Base-by-base conservation (phyloP, 148 eudicot species). In the Pouteria glomerata region DNA sequence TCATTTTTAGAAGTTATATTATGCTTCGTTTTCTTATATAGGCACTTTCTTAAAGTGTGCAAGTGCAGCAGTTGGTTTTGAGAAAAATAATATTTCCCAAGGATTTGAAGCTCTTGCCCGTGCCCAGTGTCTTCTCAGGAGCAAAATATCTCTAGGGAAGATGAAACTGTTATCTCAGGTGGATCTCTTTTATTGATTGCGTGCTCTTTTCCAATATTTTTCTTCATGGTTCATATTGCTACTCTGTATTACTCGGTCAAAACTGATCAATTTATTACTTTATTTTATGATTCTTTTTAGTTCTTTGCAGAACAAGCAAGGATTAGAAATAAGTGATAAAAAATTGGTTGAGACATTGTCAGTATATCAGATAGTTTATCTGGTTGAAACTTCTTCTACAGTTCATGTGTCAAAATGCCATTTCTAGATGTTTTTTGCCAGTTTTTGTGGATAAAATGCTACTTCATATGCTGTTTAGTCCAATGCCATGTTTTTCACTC, bases 81-180 rank as follows among this genome's bases (percentile, higher is more conserved):
- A 92, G 88, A 90, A 85, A 87, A 96, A 87, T 74, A 77, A 85
- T 64, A 87, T 92, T 37, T 85, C 89, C 72, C 86, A 80, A 85
- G 97, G 97, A 78, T 96, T 92, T 90, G 99, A 96, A 83, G 99
- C 99, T 70, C 97, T 96, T 87, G 99, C 97, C 68, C 96, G 94
- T 74, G 97, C 99, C 63, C 99, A 92, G 56, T 79, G 94, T 85
- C 85, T 88, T 75, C 83, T 96, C 57, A 85, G 94, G 85, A 92
- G 92, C 76, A 85, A 88, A 76, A 72, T 50, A 51, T 96, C 99
- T 70, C 81, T 96, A 42, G 89, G 82, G 60, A 76, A 92, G 77
- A 71, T 90, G 86, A 81, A 80, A 37, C 81, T 92, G 81, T 83
- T 92, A 47, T 84, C 84, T 69, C 90, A 96, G 99, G 99, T 96